Percentiles rank a stretch among this genome's conserved stretches.
These are phyloP conservation scores for Cyclocybe cylindracea DNA, from an alignment of 768 basidiomycete species.

Conservation along the genomic window DNA sequence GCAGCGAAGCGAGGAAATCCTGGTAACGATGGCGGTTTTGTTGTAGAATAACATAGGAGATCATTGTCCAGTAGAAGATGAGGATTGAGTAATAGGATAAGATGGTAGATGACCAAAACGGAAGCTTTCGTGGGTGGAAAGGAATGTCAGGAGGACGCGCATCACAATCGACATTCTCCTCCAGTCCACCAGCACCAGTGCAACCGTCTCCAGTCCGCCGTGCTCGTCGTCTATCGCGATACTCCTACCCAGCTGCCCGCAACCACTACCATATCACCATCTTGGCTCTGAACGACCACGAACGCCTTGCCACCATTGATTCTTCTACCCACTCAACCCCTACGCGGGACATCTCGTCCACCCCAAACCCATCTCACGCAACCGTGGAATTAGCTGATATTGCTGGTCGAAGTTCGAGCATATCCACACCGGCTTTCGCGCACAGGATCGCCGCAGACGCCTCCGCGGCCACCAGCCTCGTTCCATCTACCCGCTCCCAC, in stretches of 20 bases:
- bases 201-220: slow-evolving; percentile 10
- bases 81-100: background rate
- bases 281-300: slow-evolving; percentile 24
- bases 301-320: slow-evolving; percentile 60
- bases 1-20: too few species aligned
- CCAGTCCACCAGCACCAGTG: slow-evolving; percentile 9
- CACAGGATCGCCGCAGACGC: slow-evolving; percentile 19
- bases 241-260: slow-evolving; percentile 8
- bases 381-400: slow-evolving; percentile 47
- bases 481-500: slow-evolving; percentile 67
- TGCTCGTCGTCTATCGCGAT: slow-evolving; percentile 11
- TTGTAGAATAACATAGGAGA: too few species aligned
- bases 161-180: slow-evolving; percentile 10
- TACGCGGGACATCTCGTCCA: slow-evolving; percentile 55
- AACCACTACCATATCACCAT: slow-evolving; percentile 18
- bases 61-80: too few species aligned
- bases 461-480: slow-evolving; percentile 41
- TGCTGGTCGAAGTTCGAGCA: slow-evolving; percentile 14
- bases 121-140: slow-evolving; percentile 15
- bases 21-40: too few species aligned
- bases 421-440: slow-evolving; percentile 24
- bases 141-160: slow-evolving; percentile 14
- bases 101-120: slow-evolving; percentile 13
- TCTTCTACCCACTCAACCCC: slow-evolving; percentile 56
- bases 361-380: slow-evolving; percentile 41